Evolutionary conservation across 768 basidiomycete species (phyloP), one percentile per base, ranked within the genome.

Genomic region (Boletus subcaerulescens): DNA sequence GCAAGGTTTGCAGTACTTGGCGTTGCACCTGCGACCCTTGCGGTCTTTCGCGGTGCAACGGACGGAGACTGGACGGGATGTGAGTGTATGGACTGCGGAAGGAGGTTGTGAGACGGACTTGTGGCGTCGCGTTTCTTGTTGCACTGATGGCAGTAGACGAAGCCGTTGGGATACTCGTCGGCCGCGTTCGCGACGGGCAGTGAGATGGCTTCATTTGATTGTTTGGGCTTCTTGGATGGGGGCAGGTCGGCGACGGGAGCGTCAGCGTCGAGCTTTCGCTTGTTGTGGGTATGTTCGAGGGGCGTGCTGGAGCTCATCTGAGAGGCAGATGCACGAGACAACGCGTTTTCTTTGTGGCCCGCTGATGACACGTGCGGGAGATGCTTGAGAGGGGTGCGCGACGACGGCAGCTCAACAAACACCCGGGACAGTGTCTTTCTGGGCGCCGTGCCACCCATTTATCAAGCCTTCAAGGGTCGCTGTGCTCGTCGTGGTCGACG

Each of bases 81-180:
- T 61, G 36, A 66, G 55, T 40, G 44, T 15, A 53, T 14, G 38
- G 5, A 35, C 45, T 52, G 45, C 44, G 22, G 51, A 17, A 49
- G 18, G 14, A 35, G n/a, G 24, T 33, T n/a, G 3, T 32, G 22
- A 52, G 31, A 63, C 76, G 48, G 44, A 86, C 87, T 71, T 44
- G 71, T 64, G 29, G 67, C 64, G 59, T 82, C 82, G 48, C 82
- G 81, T 60, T 85, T 87, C 65, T 78, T 79, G 57, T 75, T 76
- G 69, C 89, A 89, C 63, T 89, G 88, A 66, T 89, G 89, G 59
- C 89, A 91, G 59, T 84, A 81, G 47, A 81, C 69, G 45, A 66
- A 76, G 63, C 62, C 78, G 26, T 70, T 71, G 35, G 75, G 74
- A 53, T 60, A 68, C 38, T 73, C 70, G 18, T 72, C 53, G 12